A percentile compares a stretch with the other conserved stretches of the same genome.
Evolutionary conservation across 2,329 filamentous ascomycete genomes (phyloP).

Genomic region (Domatiomyces globalis): DNA sequence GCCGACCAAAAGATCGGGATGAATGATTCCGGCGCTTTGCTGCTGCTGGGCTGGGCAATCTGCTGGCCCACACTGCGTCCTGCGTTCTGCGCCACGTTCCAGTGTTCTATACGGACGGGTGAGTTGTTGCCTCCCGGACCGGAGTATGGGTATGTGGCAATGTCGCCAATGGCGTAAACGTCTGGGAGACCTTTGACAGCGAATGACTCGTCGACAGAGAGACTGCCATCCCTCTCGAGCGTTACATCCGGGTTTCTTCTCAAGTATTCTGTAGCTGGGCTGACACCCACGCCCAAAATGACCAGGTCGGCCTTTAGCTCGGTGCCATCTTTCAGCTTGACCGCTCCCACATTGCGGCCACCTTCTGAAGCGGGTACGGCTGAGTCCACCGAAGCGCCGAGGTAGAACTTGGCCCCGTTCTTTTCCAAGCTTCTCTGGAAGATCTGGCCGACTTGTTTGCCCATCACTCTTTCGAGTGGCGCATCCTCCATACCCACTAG

Average conservation of each 20-base stretch:
- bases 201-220: conserved; percentile 69
- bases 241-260: conserved; percentile 53
- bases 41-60: conserved; percentile 50
- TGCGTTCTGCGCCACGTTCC: conserved; percentile 88
- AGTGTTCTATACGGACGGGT: conserved; percentile 80
- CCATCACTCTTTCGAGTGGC: conserved; percentile 77
- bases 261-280: conserved; percentile 72
- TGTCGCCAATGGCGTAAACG: conserved; percentile 89
- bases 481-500: conserved; percentile 78
- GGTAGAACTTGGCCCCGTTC: conserved; percentile 76
- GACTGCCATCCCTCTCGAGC: conserved; percentile 71
- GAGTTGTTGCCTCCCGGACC: conserved; percentile 69
- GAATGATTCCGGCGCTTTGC: conserved; percentile 51
- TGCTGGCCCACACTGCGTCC: conserved; percentile 66
- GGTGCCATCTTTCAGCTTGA: conserved; percentile 76
- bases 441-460: conserved; percentile 62
- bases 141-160: conserved; percentile 86
- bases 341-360: conserved; percentile 48
- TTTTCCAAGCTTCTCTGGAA: conserved; percentile 69
- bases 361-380: conserved; percentile 50
- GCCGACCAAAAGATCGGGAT: conserved; percentile 97
- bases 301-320: conserved; percentile 75
- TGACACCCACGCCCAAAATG: conserved; percentile 78
- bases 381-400: conserved; percentile 68
- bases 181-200: conserved; percentile 60